Evolutionary conservation across 805 yeast genomes (phyloP).

Genomic region (Lachancea kluyveri): DNA sequence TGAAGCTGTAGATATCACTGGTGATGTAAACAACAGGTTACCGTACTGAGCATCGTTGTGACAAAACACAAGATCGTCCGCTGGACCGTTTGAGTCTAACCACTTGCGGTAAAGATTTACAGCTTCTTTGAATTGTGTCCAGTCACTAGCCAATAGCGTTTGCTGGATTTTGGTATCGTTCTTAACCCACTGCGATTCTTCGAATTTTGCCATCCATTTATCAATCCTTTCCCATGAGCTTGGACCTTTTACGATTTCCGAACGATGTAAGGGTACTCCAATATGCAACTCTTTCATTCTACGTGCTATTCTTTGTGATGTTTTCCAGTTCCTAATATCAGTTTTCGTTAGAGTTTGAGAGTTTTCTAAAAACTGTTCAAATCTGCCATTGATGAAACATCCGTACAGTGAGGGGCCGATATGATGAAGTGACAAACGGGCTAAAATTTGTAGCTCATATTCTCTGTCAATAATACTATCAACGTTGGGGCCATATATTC

Average conservation of each 20-base stretch:
- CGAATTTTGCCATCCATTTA: slow-evolving; percentile 59
- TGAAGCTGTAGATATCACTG: slow-evolving; percentile 32
- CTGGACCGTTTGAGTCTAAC: slow-evolving; percentile 39
- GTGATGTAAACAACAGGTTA: slow-evolving; percentile 66
- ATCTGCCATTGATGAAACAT: slow-evolving; percentile 85
- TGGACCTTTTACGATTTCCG: slow-evolving; percentile 58
- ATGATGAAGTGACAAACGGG: slow-evolving; percentile 63
- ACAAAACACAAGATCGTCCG: slow-evolving; percentile 63
- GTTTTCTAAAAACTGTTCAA: slow-evolving; percentile 86
- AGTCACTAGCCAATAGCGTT: slow-evolving; percentile 36
- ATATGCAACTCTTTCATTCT: slow-evolving; percentile 93
- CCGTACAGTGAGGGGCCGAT: slow-evolving; percentile 91
- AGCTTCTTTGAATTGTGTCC: slow-evolving; percentile 44
- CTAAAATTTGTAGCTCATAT: slow-evolving; percentile 64
- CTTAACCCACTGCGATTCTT: slow-evolving; percentile 34
- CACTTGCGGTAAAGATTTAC: slow-evolving; percentile 53
- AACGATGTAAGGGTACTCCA: slow-evolving; percentile 58
- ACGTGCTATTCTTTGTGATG: slow-evolving; percentile 81
- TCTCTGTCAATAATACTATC: slow-evolving; percentile 83
- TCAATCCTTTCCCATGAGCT: slow-evolving; percentile 60
- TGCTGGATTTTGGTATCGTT: slow-evolving; percentile 29
- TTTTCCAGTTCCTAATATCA: slow-evolving; percentile 68
- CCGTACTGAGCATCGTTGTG: slow-evolving; percentile 98
- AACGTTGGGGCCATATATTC: slow-evolving; percentile 87
- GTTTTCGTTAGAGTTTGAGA: slow-evolving; percentile 69